phyloP scores from a whole-genome alignment of 176 grass and related monocot genomes.

The sorghum (Sorghum bicolor) region DNA sequence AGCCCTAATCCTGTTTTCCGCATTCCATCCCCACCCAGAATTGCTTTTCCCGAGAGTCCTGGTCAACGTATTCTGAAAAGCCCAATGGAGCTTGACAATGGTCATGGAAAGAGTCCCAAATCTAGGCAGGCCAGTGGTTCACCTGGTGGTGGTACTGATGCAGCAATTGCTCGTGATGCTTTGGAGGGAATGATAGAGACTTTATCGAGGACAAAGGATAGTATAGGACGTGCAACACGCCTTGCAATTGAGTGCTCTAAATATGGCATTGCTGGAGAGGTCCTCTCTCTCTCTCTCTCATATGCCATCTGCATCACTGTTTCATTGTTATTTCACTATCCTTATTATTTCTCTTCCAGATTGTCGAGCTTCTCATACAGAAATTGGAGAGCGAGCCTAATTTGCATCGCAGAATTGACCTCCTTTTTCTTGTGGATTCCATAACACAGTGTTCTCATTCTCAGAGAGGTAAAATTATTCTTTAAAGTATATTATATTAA shows the following conservation, averaged over 20 bases:
- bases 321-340: slow-evolving; percentile 18
- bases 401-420: slow-evolving; percentile 85
- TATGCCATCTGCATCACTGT: slow-evolving; percentile 15
- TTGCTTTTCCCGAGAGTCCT: slow-evolving; percentile 51
- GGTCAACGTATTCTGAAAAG: slow-evolving; percentile 44
- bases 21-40: slow-evolving; percentile 59
- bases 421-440: slow-evolving; percentile 94
- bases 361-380: slow-evolving; percentile 82
- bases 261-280: slow-evolving; percentile 88
- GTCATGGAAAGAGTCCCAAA: slow-evolving; percentile 54
- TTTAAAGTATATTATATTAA: slow-evolving; percentile 2
- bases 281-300: slow-evolving; percentile 24
- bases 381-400: slow-evolving; percentile 87
- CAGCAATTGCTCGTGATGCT: slow-evolving; percentile 74
- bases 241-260: slow-evolving; percentile 94
- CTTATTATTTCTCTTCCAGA: slow-evolving; percentile 48
- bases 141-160: slow-evolving; percentile 64
- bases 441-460: slow-evolving; percentile 92
- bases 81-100: slow-evolving; percentile 47
- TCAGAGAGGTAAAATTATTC: slow-evolving; percentile 68
- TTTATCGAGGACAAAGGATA: slow-evolving; percentile 95
- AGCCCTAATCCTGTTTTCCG: slow-evolving; percentile 66
- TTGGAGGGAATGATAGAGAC: slow-evolving; percentile 97
- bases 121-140: slow-evolving; percentile 40
- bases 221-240: slow-evolving; percentile 94